Conservation (phyloP, 1,284 basidiomycete species). For the Coniferiporia sulphurascens region DNA sequence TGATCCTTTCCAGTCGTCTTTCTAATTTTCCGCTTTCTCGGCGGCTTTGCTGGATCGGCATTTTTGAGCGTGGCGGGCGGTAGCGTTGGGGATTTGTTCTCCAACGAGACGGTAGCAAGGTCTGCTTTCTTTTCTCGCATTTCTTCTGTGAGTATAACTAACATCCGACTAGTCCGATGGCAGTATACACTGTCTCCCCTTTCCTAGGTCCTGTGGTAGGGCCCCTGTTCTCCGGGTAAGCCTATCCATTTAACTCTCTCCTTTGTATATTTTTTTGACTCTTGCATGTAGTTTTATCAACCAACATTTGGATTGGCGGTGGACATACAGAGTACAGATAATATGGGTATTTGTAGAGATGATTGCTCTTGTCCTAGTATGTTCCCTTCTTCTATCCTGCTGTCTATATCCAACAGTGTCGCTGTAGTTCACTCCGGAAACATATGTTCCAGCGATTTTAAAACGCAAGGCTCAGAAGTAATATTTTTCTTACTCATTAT, state of each 20-base stretch:
- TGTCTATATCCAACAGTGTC: background rate
- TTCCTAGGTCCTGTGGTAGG: constrained; percentile 75
- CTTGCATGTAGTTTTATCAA: constrained; percentile 34
- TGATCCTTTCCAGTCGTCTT: constrained; percentile 40
- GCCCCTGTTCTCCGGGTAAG: constrained; percentile 56
- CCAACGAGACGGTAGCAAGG: constrained; percentile 58
- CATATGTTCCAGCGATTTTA: constrained; percentile 62
- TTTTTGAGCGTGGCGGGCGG: constrained; percentile 82
- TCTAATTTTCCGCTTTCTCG: constrained; percentile 66
- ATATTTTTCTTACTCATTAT: background rate
- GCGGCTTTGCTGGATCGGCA: constrained; percentile 65
- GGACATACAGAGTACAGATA: constrained; percentile 69
- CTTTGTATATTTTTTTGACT: background rate
- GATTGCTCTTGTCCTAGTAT: constrained; percentile 45
- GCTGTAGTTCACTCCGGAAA: constrained; percentile 64
- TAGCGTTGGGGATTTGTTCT: constrained; percentile 72
- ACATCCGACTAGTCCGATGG: constrained; percentile 59
- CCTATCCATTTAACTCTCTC: background rate
- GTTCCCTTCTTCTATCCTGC: constrained; percentile 18
- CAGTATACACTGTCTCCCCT: constrained; percentile 63
- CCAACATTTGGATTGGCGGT: constrained; percentile 66
- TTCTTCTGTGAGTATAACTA: background rate
- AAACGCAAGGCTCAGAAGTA: constrained; percentile 47
- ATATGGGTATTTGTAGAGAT: constrained; percentile 56
- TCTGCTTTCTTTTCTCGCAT: constrained; percentile 32